Base-by-base conservation (phyloP, 2,329 filamentous ascomycete genomes). In the Paecilomyces formosus region DNA sequence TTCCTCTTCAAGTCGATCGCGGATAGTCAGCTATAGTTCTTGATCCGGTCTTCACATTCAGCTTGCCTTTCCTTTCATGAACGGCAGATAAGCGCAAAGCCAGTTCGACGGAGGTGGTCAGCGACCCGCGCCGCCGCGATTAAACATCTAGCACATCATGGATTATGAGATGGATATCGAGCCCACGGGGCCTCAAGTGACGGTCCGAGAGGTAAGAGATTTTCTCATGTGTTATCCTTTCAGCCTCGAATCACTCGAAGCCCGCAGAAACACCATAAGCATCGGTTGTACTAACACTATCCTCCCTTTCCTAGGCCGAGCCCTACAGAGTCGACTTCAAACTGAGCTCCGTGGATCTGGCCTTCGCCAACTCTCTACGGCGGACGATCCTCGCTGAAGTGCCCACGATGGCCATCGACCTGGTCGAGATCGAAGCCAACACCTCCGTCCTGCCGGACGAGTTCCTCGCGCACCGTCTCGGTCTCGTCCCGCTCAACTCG, bases 401-500 rank as follows among this genome's bases (percentile, higher is more conserved):
- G 60, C 92, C 93, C 11, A 97, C 91, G 24, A 87, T 97, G 67
- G 92, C 94, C 63, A 92, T 97, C 74, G 93, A 99, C 70, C 84
- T 96, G 13, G 92, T 97, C 62, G 91, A 97, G 74, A 87, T 99
- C 64, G 88, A 95, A 70, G 84, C 83, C 69, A 99, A 99, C 80
- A 96, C 89, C 59, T 95, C 92, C n/a, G 92, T 97, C 3, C 85
- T 97, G 13, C 90, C 93, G 61, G 93, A 99, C 76, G 93, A 99
- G 76, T 96, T 97, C 75, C 87, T 99, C 65, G 88, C 90, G 54
- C 93, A 97, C 76, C 88, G 93, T 53, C 83, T 99, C 13, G 93
- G 94, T 31, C 85, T 97, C 53, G 86, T 97, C 58, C 94, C 94
- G 0, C 85, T 99, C 54, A 87, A 88, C 72, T 90, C 90, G 59